Conservation (phyloP, 2,329 filamentous ascomycete genomes). For the Bipolaris bicolor region DNA sequence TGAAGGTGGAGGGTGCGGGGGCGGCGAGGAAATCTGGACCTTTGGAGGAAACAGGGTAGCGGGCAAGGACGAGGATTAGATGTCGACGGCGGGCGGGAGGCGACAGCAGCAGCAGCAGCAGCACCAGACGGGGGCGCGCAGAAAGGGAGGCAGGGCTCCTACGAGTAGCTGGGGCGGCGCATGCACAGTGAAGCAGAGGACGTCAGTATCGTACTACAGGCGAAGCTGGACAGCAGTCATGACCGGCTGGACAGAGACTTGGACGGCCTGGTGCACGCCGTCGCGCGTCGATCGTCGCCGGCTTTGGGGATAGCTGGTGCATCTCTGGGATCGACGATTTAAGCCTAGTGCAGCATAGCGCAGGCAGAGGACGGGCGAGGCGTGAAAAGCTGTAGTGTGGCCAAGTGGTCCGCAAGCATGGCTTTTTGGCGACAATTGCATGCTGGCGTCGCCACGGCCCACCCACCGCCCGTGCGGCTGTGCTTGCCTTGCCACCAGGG, state of each 20-base stretch:
- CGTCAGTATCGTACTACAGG: constrained; percentile 8
- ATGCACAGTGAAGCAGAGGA: constrained; percentile 4
- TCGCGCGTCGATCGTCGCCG: constrained; percentile 25
- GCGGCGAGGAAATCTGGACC: constrained; percentile 11
- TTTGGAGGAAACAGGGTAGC: neutral
- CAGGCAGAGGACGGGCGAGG: constrained; percentile 7
- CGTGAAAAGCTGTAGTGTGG: constrained; percentile 11
- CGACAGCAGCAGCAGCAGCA: constrained; percentile 7
- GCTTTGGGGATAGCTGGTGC: constrained; percentile 7
- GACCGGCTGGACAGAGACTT: constrained; percentile 6
- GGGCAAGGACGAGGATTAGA: constrained; percentile 15
- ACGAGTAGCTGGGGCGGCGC: constrained; percentile 1
- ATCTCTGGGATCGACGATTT: constrained; percentile 24
- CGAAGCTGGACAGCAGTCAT: constrained; percentile 12
- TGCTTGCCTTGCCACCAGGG: neutral
- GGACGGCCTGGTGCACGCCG: constrained; percentile 24
- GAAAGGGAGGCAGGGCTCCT: neutral
- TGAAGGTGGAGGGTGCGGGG: constrained; percentile 9
- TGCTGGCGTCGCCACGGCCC: constrained; percentile 1
- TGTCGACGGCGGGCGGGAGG: constrained; percentile 5
- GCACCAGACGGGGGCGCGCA: neutral
- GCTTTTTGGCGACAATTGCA: constrained; percentile 11
- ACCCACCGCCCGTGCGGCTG: constrained; percentile 1
- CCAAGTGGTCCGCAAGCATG: constrained; percentile 9
- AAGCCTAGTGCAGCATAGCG: constrained; percentile 19